These are phyloP conservation scores for Exophiala mesophila DNA, from an alignment of 2,329 filamentous ascomycete species.

Conservation along the genomic window DNA sequence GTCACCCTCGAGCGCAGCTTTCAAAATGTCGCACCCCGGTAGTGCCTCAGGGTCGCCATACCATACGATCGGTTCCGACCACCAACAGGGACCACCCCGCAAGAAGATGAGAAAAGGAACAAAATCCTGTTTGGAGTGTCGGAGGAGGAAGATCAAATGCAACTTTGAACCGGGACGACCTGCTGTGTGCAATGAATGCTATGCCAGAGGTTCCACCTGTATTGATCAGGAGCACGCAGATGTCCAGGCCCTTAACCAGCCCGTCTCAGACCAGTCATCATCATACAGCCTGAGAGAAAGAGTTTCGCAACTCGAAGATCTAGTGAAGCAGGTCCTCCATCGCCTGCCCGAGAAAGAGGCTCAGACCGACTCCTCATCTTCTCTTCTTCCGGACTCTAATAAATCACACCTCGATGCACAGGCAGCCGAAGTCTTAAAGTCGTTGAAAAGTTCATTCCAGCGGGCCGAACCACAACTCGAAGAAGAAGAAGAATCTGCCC, in stretches of 20 bases:
- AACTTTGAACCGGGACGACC: constrained; percentile 33
- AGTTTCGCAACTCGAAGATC: constrained; percentile 35
- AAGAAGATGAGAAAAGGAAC: constrained; percentile 43
- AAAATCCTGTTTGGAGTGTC: constrained; percentile 40
- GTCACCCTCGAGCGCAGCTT: no score
- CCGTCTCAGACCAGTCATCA: constrained; percentile 20
- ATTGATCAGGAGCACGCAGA: constrained; percentile 37
- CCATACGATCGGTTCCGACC: constrained; percentile 17
- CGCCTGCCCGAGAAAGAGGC: constrained; percentile 28
- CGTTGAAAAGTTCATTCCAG: constrained; percentile 22
- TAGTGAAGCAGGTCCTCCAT: constrained; percentile 34
- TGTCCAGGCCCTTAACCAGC: constrained; percentile 24
- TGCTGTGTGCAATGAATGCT: constrained; percentile 38
- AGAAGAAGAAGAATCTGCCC: constrained; percentile 19
- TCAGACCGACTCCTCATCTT: background rate
- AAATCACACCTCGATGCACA: constrained; percentile 25
- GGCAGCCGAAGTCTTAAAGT: constrained; percentile 28
- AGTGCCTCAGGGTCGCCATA: constrained; percentile 22
- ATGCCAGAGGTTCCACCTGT: constrained; percentile 35
- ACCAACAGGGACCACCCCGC: constrained; percentile 33
- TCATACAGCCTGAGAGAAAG: constrained; percentile 37
- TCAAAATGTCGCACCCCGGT: no score
- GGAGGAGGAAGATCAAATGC: constrained; percentile 41
- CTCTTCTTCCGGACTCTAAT: constrained; percentile 5
- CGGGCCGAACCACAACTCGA: constrained; percentile 13